Conservation (phyloP, 2,329 filamentous ascomycete species). For the Capronia coronata region DNA sequence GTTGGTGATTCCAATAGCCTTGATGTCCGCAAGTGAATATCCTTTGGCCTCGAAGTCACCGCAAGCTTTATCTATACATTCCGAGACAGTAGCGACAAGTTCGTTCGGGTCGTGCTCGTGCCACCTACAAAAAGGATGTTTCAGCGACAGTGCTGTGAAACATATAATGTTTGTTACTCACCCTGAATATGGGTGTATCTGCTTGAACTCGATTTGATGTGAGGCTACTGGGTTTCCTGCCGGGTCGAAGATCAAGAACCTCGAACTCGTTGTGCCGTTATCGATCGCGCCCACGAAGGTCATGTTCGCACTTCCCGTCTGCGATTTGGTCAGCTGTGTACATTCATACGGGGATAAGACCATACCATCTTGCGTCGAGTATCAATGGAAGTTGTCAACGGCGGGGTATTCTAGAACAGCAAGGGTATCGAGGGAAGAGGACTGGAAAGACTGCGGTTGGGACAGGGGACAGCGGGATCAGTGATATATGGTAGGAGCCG, state of each 20-base stretch:
- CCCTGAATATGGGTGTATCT: slow-evolving; percentile 72
- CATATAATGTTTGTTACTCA: slow-evolving; percentile 37
- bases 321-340: slow-evolving; percentile 48
- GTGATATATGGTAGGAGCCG: neutral
- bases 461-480: neutral
- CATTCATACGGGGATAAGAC: neutral
- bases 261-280: neutral
- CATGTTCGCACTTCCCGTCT: neutral
- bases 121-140: slow-evolving; percentile 51
- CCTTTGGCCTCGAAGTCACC: neutral
- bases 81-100: slow-evolving; percentile 60
- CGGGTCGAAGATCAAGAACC: neutral
- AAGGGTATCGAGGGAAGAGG: neutral
- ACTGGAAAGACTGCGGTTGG: neutral
- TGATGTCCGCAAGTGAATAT: slow-evolving; percentile 43
- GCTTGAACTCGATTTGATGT: slow-evolving; percentile 55
- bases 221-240: neutral
- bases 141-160: slow-evolving; percentile 2
- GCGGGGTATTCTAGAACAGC: neutral
- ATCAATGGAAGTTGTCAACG: slow-evolving; percentile 54
- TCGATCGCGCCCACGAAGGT: neutral
- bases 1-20: slow-evolving; percentile 69
- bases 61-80: slow-evolving; percentile 50
- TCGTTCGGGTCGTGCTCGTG: slow-evolving; percentile 71
- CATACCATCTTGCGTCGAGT: neutral